Percentiles rank a stretch among this genome's conserved stretches.
Evolutionary conservation across 352 stramenopile genomes (phyloP).

Genomic region (Phytophthora pistaciae): DNA sequence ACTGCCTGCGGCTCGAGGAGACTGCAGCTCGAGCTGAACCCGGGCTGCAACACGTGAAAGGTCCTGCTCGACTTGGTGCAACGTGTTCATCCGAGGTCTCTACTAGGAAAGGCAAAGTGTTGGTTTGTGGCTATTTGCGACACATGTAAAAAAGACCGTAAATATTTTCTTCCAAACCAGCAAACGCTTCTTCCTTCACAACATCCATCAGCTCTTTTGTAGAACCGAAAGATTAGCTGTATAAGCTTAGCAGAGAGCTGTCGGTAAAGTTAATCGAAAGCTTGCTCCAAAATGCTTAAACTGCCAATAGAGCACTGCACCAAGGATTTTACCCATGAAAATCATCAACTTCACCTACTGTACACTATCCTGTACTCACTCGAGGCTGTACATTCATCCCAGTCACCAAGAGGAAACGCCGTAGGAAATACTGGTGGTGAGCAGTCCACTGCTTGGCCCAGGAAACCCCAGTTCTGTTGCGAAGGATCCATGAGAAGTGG

Average conservation of each 20-base stretch:
- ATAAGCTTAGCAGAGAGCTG: too few relatives aligned
- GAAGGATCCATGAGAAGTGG: slow-evolving; percentile 29
- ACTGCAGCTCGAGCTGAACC: not conserved
- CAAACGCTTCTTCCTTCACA: too few relatives aligned
- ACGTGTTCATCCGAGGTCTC: not conserved
- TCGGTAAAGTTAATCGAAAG: too few relatives aligned
- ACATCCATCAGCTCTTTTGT: too few relatives aligned
- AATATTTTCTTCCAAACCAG: too few relatives aligned
- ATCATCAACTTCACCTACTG: not conserved
- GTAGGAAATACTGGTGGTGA: not conserved
- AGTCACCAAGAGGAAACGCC: slow-evolving; percentile 11
- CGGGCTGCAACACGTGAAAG: not conserved
- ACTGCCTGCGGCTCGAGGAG: not conserved
- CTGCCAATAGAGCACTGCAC: too few relatives aligned
- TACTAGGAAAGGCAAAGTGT: not conserved
- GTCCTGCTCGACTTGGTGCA: not conserved
- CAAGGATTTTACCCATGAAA: not conserved
- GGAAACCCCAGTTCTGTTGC: slow-evolving; percentile 20
- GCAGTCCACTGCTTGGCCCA: slow-evolving; percentile 23
- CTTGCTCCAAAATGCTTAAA: too few relatives aligned
- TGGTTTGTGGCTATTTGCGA: too few relatives aligned
- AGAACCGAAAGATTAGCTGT: too few relatives aligned
- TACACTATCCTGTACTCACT: too few relatives aligned
- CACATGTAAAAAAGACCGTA: too few relatives aligned
- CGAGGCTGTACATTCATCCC: slow-evolving; percentile 9